A percentile compares a stretch with the other conserved stretches of the same genome.
phyloP scores from a whole-genome alignment of 2,329 filamentous ascomycete genomes.

The Clonostachys sp. region DNA sequence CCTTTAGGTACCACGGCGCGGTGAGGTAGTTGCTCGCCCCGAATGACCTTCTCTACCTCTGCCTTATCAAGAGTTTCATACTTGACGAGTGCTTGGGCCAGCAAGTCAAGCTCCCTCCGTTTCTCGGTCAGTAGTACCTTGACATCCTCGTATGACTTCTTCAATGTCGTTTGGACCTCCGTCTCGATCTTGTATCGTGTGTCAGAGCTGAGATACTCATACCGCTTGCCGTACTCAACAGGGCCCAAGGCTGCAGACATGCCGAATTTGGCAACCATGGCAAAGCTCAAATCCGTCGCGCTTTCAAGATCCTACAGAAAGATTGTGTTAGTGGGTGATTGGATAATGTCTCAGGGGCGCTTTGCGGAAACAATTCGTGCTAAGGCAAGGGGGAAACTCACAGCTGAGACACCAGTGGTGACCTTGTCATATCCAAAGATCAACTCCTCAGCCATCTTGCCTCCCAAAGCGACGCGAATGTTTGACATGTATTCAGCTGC shows the following conservation, averaged over 20 bases:
- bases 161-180: conserved; percentile 81
- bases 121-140: conserved; percentile 66
- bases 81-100: conserved; percentile 85
- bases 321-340: neutral
- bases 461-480: conserved; percentile 79
- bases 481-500: conserved; percentile 77
- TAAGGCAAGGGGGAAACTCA: conserved; percentile 34
- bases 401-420: conserved; percentile 78
- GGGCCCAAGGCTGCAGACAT: conserved; percentile 88
- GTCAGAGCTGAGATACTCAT: conserved; percentile 75
- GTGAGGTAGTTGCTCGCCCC: conserved; percentile 73
- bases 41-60: conserved; percentile 87
- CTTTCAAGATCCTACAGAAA: conserved; percentile 68
- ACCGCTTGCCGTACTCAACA: conserved; percentile 79
- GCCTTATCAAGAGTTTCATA: conserved; percentile 89
- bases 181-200: conserved; percentile 83
- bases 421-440: conserved; percentile 89
- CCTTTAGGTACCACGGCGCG: conserved; percentile 55
- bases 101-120: conserved; percentile 78
- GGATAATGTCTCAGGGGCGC: neutral
- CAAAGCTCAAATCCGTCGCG: conserved; percentile 78
- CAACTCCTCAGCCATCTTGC: conserved; percentile 87
- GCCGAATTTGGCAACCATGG: conserved; percentile 83
- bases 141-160: conserved; percentile 76
- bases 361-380: neutral